Base-by-base conservation (phyloP, 176 grass and related monocot species). In the Rhipidocladum racemiflorum region DNA sequence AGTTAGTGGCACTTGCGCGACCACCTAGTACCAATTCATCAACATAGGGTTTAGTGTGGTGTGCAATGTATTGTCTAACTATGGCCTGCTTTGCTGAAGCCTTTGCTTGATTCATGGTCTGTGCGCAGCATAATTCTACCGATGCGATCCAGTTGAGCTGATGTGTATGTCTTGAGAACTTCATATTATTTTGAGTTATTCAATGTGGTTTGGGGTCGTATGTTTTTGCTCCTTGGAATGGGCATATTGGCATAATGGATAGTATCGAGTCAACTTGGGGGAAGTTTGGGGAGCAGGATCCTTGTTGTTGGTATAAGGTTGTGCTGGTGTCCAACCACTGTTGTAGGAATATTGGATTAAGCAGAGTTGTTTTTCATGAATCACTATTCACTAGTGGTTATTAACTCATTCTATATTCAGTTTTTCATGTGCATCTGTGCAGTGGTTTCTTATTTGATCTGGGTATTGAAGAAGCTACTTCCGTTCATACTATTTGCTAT, bases 1-100 rank as follows among this genome's bases (percentile, higher is more conserved):
- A 32, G 6, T 27, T 15, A 9, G 5, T 44, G 11, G 24, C 6
- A 25, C 51, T 57, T 59, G 48, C 36, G 46, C 38, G 12, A 23
- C n/a, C 53, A 36, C 69, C 15, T 75, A 8, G 21, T 56, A 23
- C 62, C 25, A 30, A 35, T 73, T 6, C 25, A 54, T 48, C 76
- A 28, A 65, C 27, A 27, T 87, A 81, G 76, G 76, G 84, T 80
- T 86, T 12, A 39, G 12, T 56, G 61, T 44, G 30, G 38, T 39
- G 38, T 39, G 38, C 38, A 39, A 66, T 17, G 34, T 38, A n/a
- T 66, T 39, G 25, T 56, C 14, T 43, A 55, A 12, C 17, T 57
- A 64, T 43, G 51, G 16, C 46, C 24, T 56, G 38, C 27, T 21
- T 32, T 67, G 17, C 35, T 77, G 38, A 50, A 78, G 11, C 62